Conservation (phyloP, 495 filamentous ascomycete genomes). For the Aspergillus carlsbadensis region DNA sequence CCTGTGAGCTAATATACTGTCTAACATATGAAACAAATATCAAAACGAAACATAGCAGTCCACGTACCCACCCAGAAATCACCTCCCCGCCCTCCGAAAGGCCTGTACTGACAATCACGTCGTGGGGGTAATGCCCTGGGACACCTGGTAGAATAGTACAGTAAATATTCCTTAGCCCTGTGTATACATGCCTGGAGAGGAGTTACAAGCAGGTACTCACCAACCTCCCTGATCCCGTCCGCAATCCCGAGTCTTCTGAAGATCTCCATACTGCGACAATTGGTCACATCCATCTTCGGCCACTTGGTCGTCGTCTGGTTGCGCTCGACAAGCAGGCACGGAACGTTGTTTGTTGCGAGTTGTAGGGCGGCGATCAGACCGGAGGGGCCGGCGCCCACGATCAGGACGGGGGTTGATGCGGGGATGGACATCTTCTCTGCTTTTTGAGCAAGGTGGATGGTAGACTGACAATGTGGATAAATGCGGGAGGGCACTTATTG, state of each 20-base stretch:
- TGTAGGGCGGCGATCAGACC: constrained; percentile 57
- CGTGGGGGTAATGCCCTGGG: too few species aligned
- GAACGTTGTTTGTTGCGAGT: neutral
- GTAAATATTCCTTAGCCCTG: neutral
- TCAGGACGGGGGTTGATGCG: neutral
- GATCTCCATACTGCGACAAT: constrained; percentile 18
- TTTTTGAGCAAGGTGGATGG: too few species aligned
- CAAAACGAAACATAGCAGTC: too few species aligned
- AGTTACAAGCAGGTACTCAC: neutral
- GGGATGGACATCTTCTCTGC: too few species aligned
- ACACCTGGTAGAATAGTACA: neutral
- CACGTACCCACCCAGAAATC: too few species aligned
- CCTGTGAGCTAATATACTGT: neutral
- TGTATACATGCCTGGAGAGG: neutral
- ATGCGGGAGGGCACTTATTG: too few species aligned
- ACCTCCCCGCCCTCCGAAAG: too few species aligned
- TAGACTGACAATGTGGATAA: too few species aligned
- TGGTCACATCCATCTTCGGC: constrained; percentile 21
- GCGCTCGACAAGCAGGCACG: constrained; percentile 60
- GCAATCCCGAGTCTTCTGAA: constrained; percentile 12
- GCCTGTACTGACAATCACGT: too few species aligned
- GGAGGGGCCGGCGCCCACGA: constrained; percentile 3
- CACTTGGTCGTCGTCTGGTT: constrained; percentile 53
- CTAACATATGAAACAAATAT: neutral
- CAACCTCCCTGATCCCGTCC: constrained; percentile 9